Base-by-base conservation (phyloP, 306 rosid species). In the Rosa lucieae region DNA sequence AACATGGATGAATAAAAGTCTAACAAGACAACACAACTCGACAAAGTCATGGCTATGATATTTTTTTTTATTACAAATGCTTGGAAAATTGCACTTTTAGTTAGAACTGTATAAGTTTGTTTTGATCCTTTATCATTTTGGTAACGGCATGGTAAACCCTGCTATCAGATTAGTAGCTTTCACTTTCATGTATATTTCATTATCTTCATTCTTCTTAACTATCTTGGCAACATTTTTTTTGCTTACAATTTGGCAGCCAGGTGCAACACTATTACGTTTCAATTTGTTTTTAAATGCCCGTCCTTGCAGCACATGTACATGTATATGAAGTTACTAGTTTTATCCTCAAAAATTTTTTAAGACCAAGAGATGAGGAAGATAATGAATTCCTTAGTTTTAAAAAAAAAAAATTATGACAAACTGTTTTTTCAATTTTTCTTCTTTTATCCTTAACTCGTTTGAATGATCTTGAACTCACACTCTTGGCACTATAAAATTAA, bases 61-160 rank as follows among this genome's bases (percentile, higher is more conserved):
- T 29, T 73, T 37, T 49, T 32, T 49, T 32, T 15, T 18, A 73
- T 37, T 2, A 73, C 10, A 53, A 51, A 73, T 7, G 63, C 35
- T 52, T 52, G 29, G 15, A 52, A 73, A 55, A 49, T 48, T 49
- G 23, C 6, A 4, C 1, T 53, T 52, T 8, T 18, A 1, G 15
- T 9, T 9, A 73, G 47, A 17, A 73, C 4, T 37, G 66, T 66
- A 8, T 5, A 17, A 18, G 49, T 35, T 17, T 52, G 23, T 1
- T 15, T 3, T n/a, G 74, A 37, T 23, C 55, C 21, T 37, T 29
- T 29, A 29, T 70, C 55, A 21, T 8, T 49, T 11, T 8, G 55
- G 49, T 32, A 73, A 20, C 77, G 66, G 77, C 63, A 73, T 17
- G 10, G 77, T 18, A 11, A 73, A 53, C 0, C 77, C 77, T 49